Evolutionary conservation across 2,329 filamentous ascomycete genomes (phyloP), one percentile per base, ranked within the genome.

Genomic region (Xylaria sp.): DNA sequence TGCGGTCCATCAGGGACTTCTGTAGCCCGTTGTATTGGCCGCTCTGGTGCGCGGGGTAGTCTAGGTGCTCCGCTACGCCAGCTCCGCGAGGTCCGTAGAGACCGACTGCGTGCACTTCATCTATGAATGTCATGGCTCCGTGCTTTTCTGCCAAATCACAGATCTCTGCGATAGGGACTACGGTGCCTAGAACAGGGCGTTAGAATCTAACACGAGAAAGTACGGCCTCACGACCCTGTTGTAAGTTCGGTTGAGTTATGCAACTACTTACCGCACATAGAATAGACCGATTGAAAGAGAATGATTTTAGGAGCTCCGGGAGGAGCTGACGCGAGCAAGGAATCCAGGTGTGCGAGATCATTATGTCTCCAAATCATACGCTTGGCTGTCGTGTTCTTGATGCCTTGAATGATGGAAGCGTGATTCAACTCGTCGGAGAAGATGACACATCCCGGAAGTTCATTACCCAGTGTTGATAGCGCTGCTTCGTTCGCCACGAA

Each of bases 361-460:
- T 46, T 46, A 46, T 46, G 41, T n/a, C 41, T 46, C 41, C 41
- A 46, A 46, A 46, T 46, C 41, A 46, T 46, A 7, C 41, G 41
- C 41, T 18, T 46, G 41, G 41, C 41, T 46, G n/a, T 46, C 41
- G 41, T 46, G 41, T 46, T 46, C 13, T 46, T 46, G 41, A 46
- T 46, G n/a, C 41, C 41, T 5, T 46, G 41, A 15, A 46, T 46
- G 13, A 46, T 46, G 41, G 41, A 46, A 46, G 41, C 41, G 13
- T 46, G 41, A 15, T 46, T 46, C 13, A 46, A 46, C 41, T 46
- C 41, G 13, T 46, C 41, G 6, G 41, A 46, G 41, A 46, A 46
- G 4, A 46, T 46, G 15, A 46, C 41, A 5, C 41, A 46, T 18
- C 41, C 41, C 41, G 41, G 41, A 46, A 46, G 41, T n/a, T 46